Percentiles rank a stretch among this genome's conserved stretches.
phyloP scores from a whole-genome alignment of 202 grass and related monocot genomes.

The Schoenoplectus triqueter region DNA sequence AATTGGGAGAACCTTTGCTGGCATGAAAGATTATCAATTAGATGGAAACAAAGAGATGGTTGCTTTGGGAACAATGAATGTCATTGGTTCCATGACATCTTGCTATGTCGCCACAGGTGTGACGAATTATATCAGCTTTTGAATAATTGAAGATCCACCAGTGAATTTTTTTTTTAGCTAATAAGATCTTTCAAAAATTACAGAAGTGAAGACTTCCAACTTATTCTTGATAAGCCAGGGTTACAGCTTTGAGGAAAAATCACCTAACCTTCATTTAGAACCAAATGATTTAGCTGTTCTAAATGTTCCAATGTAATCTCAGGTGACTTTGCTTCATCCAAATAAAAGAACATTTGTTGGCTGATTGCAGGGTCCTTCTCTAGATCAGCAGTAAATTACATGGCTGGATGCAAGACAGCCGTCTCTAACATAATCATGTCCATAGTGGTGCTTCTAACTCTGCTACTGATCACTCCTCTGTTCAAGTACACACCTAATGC shows the following conservation, averaged over 20 bases:
- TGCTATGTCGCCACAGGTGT: constrained; percentile 90
- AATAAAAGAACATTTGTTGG: constrained; percentile 20
- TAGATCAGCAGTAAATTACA: constrained; percentile 92
- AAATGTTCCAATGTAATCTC: neutral
- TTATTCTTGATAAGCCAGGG: neutral
- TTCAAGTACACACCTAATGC: constrained; percentile 97
- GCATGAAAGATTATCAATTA: constrained; percentile 82
- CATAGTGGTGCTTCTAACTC: constrained; percentile 77
- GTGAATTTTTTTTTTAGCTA: neutral
- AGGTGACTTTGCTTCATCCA: neutral
- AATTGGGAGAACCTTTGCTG: constrained; percentile 98
- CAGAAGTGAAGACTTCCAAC: neutral
- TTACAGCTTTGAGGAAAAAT: neutral
- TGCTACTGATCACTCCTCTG: constrained; percentile 86
- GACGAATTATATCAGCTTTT: neutral
- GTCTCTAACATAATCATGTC: constrained; percentile 93
- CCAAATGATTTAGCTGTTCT: neutral
- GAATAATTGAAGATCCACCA: neutral
- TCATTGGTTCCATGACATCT: constrained; percentile 93
- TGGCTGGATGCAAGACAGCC: constrained; percentile 84
- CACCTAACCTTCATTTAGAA: neutral
- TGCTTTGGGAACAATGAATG: constrained; percentile 91
- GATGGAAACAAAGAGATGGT: constrained; percentile 99
- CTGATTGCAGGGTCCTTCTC: constrained; percentile 79
- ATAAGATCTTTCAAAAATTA: neutral